A percentile compares a stretch with the other conserved stretches of the same genome.
These are phyloP conservation scores for Hyaloscypha hepaticicola DNA, from an alignment of 495 filamentous ascomycete species.

Conservation along the genomic window DNA sequence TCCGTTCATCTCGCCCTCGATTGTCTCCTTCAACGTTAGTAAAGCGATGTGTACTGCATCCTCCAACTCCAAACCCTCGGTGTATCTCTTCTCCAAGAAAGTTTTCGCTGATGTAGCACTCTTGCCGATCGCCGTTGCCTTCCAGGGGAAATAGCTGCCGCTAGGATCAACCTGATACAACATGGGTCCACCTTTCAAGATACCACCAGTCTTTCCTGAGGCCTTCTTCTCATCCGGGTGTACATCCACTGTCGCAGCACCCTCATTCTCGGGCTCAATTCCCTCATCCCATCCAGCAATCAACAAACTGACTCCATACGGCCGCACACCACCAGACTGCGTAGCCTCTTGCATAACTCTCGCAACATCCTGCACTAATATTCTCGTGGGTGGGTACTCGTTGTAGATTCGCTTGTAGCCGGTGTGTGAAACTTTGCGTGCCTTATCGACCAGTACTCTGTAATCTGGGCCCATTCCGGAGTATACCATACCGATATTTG, in stretches of 20 bases:
- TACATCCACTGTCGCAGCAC: conserved; percentile 39
- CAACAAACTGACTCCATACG: conserved; percentile 94
- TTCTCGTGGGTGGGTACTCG: conserved; percentile 97
- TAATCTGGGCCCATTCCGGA: conserved; percentile 99
- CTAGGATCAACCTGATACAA: conserved; percentile 98
- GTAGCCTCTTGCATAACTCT: conserved; percentile 98
- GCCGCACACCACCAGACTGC: conserved; percentile 93
- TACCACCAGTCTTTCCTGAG: conserved; percentile 83
- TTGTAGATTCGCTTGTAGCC: conserved; percentile 99
- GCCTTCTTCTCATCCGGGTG: conserved; percentile 68
- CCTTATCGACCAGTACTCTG: conserved; percentile 93
- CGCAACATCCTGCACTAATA: conserved; percentile 97
- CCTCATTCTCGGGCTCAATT: conserved; percentile 71
- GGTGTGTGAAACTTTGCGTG: conserved; percentile 97
- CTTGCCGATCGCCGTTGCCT: conserved; percentile 98
- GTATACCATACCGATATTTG: conserved; percentile 99
- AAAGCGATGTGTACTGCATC: conserved; percentile 98
- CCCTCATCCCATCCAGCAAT: conserved; percentile 99
- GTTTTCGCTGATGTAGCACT: conserved; percentile 97
- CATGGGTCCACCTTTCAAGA: conserved; percentile 92
- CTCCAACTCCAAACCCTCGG: conserved; percentile 93
- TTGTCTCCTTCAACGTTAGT: conserved; percentile 96
- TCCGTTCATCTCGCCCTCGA: conserved; percentile 98
- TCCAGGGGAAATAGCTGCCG: conserved; percentile 98
- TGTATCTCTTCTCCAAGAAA: conserved; percentile 98